Percentiles rank a stretch among this genome's conserved stretches.
phyloP scores from a whole-genome alignment of 108 stramenopile genomes.

The Cyclostephanos invisitatus region DNA sequence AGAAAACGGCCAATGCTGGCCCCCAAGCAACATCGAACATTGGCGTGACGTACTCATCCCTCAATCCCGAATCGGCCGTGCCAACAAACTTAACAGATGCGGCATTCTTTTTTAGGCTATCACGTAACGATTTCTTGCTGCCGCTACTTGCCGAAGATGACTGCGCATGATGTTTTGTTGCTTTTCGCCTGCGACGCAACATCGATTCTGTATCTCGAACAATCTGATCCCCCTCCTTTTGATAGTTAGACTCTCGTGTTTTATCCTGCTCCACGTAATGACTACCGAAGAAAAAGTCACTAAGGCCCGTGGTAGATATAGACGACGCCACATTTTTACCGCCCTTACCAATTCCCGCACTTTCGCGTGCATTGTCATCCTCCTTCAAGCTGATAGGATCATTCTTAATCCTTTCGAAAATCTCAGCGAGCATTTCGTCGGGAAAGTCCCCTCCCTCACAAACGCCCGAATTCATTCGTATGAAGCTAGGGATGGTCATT shows the following conservation, averaged over 20 bases:
- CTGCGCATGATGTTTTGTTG: constrained; percentile 19
- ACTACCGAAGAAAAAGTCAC: constrained; percentile 72
- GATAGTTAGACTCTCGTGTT: constrained; percentile 80
- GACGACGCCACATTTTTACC: constrained; percentile 29
- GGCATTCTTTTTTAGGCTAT: constrained; percentile 14
- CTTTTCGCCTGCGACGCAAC: constrained; percentile 69
- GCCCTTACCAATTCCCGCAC: constrained; percentile 46
- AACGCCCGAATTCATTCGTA: constrained; percentile 96
- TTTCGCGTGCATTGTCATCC: constrained; percentile 88
- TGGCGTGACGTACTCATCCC: constrained; percentile 90
- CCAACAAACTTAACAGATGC: constrained; percentile 61
- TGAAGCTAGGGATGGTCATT: constrained; percentile 96
- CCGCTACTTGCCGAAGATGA: not conserved
- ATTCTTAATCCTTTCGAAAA: constrained; percentile 93
- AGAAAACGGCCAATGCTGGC: constrained; percentile 93
- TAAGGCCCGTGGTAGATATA: constrained; percentile 41
- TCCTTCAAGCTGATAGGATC: constrained; percentile 97
- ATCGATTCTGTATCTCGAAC: constrained; percentile 88
- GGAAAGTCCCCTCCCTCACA: constrained; percentile 95
- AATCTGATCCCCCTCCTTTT: constrained; percentile 94
- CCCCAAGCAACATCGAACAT: constrained; percentile 99
- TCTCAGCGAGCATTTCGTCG: constrained; percentile 80
- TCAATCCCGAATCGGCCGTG: constrained; percentile 76
- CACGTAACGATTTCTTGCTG: not conserved
- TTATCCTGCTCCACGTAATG: constrained; percentile 79